Percentiles rank a stretch among this genome's conserved stretches.
phyloP scores from a whole-genome alignment of 768 basidiomycete genomes.

The Agaricus subrufescens region DNA sequence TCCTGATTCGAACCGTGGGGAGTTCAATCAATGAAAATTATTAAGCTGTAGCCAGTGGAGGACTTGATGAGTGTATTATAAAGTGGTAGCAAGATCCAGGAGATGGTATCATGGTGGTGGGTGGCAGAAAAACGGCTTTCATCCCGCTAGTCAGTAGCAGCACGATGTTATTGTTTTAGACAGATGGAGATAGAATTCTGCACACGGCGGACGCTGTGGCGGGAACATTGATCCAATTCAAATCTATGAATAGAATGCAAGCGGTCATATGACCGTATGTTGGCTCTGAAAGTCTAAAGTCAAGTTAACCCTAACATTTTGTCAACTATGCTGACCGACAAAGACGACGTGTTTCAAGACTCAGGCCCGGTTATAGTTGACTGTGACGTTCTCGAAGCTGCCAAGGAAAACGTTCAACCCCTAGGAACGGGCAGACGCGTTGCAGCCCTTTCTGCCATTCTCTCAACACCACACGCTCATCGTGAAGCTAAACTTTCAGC shows the following conservation, averaged over 20 bases:
- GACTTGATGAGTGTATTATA: no score
- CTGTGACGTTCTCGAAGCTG: conserved; percentile 75
- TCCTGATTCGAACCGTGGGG: neutral
- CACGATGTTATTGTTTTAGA: no score
- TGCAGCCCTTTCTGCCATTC: conserved; percentile 67
- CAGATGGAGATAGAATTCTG: no score
- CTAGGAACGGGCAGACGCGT: conserved; percentile 76
- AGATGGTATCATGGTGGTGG: no score
- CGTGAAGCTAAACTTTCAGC: conserved; percentile 66
- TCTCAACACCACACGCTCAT: conserved; percentile 74
- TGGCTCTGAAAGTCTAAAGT: neutral
- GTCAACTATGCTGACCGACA: conserved; percentile 7
- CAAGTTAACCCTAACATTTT: neutral
- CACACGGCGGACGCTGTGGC: no score
- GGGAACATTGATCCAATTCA: no score
- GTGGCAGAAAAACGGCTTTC: no score
- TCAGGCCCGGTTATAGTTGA: conserved; percentile 55
- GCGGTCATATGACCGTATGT: neutral
- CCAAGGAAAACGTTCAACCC: conserved; percentile 86
- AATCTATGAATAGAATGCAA: neutral
- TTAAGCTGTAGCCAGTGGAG: no score
- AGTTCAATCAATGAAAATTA: no score
- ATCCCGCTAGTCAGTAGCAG: no score
- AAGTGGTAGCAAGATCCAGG: no score
- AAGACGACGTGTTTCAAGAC: conserved; percentile 41